Percentiles rank a stretch among this genome's conserved stretches.
phyloP scores from a whole-genome alignment of 2,329 filamentous ascomycete genomes.

The Claviceps pusilla region DNA sequence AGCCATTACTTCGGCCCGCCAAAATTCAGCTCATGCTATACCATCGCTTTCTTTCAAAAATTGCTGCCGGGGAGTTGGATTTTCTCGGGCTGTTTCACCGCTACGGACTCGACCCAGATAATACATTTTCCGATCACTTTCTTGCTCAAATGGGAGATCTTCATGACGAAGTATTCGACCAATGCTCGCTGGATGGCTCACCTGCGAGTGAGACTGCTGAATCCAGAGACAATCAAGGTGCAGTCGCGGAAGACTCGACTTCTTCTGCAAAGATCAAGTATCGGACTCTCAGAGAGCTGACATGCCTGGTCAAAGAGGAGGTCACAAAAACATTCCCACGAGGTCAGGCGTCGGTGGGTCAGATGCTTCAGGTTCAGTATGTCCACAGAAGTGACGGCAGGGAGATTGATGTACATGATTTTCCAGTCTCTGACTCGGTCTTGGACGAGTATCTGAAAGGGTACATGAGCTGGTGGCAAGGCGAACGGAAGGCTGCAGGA shows the following conservation, averaged over 20 bases:
- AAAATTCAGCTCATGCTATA: slow-evolving; percentile 84
- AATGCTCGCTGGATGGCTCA: slow-evolving; percentile 24
- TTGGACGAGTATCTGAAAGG: slow-evolving; percentile 52
- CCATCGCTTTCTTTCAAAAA: slow-evolving; percentile 63
- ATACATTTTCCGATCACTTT: slow-evolving; percentile 63
- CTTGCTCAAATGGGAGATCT: slow-evolving; percentile 57
- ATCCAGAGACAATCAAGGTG: background rate
- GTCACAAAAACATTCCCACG: slow-evolving; percentile 37
- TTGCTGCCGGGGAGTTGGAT: slow-evolving; percentile 57
- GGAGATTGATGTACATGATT: slow-evolving; percentile 39
- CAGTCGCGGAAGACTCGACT: background rate
- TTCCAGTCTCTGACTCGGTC: slow-evolving; percentile 49
- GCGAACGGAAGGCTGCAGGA: slow-evolving; percentile 54
- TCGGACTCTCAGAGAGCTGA: slow-evolving; percentile 30
- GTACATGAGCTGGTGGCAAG: slow-evolving; percentile 80
- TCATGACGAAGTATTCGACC: slow-evolving; percentile 50
- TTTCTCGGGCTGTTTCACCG: slow-evolving; percentile 54
- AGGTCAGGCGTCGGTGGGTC: slow-evolving; percentile 31
- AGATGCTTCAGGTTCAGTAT: slow-evolving; percentile 39
- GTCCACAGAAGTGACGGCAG: slow-evolving; percentile 36
- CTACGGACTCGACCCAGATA: slow-evolving; percentile 52
- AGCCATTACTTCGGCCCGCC: slow-evolving; percentile 57
- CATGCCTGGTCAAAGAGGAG: slow-evolving; percentile 31
- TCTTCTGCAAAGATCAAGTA: slow-evolving; percentile 26
- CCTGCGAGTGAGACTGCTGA: background rate